phyloP scores from a whole-genome alignment of 2,329 filamentous ascomycete genomes.

The Diaporthe batatas region DNA sequence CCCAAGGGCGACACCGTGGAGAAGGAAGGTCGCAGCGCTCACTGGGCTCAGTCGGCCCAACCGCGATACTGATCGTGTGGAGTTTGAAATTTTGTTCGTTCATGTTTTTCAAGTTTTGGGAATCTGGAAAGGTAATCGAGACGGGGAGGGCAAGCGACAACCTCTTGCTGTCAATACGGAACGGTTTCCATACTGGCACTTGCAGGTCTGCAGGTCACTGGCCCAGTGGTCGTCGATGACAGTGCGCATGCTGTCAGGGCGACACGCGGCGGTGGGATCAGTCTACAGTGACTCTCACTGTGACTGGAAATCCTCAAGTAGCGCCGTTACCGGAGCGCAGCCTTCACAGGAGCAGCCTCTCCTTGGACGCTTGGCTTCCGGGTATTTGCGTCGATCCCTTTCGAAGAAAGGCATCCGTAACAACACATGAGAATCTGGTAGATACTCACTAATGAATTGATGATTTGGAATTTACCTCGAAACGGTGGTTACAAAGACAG shows the following conservation, averaged over 20 bases:
- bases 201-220: neutral
- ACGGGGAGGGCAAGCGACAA: neutral
- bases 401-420: neutral
- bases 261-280: neutral
- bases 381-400: neutral
- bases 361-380: constrained; percentile 8
- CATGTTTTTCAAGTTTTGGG: constrained; percentile 21
- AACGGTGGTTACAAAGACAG: neutral
- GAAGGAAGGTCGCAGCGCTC: neutral
- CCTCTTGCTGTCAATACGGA: neutral
- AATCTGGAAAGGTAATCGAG: constrained; percentile 13
- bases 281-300: neutral
- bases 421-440: neutral
- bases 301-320: neutral
- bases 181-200: neutral
- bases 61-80: neutral
- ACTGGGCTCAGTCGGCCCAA: neutral
- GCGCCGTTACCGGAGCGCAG: neutral
- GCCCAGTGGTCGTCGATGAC: neutral
- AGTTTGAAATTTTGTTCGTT: neutral
- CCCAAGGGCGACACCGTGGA: neutral
- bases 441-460: constrained; percentile 22
- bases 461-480: neutral
- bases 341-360: neutral
- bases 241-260: neutral